Evolutionary conservation across 768 basidiomycete genomes (phyloP), one percentile per base, ranked within the genome.

Genomic region (Mrakia gelida): DNA sequence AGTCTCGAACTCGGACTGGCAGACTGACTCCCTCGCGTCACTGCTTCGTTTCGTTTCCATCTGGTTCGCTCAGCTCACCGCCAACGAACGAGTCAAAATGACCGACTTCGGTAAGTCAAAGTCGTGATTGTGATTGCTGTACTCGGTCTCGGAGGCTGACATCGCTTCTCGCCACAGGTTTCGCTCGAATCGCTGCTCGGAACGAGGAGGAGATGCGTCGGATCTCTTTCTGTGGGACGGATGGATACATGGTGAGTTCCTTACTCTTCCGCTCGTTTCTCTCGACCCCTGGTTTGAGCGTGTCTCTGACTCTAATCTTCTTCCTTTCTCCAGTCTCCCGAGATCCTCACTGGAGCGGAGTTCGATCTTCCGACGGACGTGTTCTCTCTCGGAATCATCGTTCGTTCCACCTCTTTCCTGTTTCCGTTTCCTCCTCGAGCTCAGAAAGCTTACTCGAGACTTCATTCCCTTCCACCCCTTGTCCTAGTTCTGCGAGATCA

Each of bases 341-440:
- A 98, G 83, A 97, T 98, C 81, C 86, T 96, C 0, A 87, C 93
- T 15, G 95, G 95, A 32, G 89, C 91, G 73, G 92, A 95, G 82
- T 99, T 99, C 80, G 92, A 93, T 83, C 89, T 98, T 8, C 91
- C 93, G 5, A 97, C 96, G 9, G 96, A 99, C 82, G 90, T 97
- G 0, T 98, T 94, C 84, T 95, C 94, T 8, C 89, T 98, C 15
- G 95, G 85, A 1, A 82, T 85, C 74, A 83, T 85, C 68, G 80
- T 81, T 65, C 61, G 81, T 75, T 75, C 54, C 30, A 54, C 26
- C 38, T 26, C 15, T 1, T 15, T 38, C n/a, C 9, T 9, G 30
- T 34, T 16, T 34, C 38, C 16, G 15, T 7, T 41, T 34, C 21
- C 15, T 26, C 8, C 28, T 28, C 18, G 15, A 43, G 10, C 26